phyloP scores from a whole-genome alignment of 2,329 filamentous ascomycete genomes.

The Phialocephala subalpina region DNA sequence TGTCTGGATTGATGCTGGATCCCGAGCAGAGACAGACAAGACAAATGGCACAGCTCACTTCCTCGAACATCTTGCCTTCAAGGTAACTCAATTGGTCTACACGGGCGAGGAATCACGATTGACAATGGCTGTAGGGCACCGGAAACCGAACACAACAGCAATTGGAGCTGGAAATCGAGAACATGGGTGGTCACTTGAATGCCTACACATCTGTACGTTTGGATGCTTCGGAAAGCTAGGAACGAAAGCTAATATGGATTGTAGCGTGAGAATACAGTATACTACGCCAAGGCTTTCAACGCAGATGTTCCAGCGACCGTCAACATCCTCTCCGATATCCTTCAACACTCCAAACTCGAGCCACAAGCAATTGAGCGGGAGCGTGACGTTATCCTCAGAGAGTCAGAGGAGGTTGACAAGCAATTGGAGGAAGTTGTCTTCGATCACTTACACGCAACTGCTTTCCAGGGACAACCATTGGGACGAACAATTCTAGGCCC shows the following conservation, averaged over 20 bases:
- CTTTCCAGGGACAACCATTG: slow-evolving; percentile 94
- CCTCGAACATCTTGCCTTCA: slow-evolving; percentile 99
- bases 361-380: slow-evolving; percentile 92
- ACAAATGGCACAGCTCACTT: slow-evolving; percentile 99
- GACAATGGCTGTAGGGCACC: slow-evolving; percentile 71
- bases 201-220: slow-evolving; percentile 95
- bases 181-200: slow-evolving; percentile 99
- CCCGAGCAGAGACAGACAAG: slow-evolving; percentile 96
- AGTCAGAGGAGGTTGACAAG: slow-evolving; percentile 99
- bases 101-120: slow-evolving; percentile 29
- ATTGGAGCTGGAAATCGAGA: slow-evolving; percentile 99
- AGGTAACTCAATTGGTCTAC: slow-evolving; percentile 65
- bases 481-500: slow-evolving; percentile 98
- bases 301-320: slow-evolving; percentile 95
- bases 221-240: slow-evolving; percentile 30
- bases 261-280: slow-evolving; percentile 98
- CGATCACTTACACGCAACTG: slow-evolving; percentile 97
- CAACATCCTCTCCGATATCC: slow-evolving; percentile 98
- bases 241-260: slow-evolving; percentile 32
- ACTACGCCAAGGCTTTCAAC: slow-evolving; percentile 99
- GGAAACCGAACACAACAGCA: slow-evolving; percentile 94
- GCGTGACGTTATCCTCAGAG: slow-evolving; percentile 97
- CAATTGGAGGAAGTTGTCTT: slow-evolving; percentile 99
- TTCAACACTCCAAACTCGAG: slow-evolving; percentile 99
- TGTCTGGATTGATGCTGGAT: slow-evolving; percentile 99